Conservation (phyloP, 1,284 basidiomycete genomes). For the Sphaerobolus stellatus region DNA sequence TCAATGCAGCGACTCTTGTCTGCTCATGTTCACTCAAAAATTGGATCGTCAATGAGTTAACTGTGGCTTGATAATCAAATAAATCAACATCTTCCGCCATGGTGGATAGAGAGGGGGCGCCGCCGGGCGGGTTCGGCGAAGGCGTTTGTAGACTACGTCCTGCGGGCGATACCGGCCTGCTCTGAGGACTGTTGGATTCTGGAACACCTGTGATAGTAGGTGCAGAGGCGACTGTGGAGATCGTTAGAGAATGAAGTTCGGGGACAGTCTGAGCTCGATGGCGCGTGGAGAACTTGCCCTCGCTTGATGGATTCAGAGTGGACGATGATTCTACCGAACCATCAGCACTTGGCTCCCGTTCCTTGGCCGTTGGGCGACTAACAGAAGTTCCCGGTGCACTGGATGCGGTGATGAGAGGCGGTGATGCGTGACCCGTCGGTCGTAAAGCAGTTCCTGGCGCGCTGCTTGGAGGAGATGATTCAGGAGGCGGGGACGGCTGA, state of each 20-base stretch:
- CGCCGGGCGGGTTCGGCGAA: slow-evolving; percentile 19
- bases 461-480: slow-evolving; percentile 35
- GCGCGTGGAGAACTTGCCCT: background rate
- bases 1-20: slow-evolving; percentile 91
- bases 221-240: slow-evolving; percentile 15
- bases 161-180: slow-evolving; percentile 35
- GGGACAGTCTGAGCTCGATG: slow-evolving; percentile 9
- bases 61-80: slow-evolving; percentile 91
- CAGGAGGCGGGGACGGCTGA: slow-evolving; percentile 70
- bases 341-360: slow-evolving; percentile 2
- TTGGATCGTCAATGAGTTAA: slow-evolving; percentile 89
- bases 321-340: background rate
- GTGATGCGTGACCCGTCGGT: slow-evolving; percentile 32
- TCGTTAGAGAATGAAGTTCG: background rate
- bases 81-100: slow-evolving; percentile 73
- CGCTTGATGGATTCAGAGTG: background rate
- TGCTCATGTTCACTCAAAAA: slow-evolving; percentile 97
- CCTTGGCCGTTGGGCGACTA: slow-evolving; percentile 2
- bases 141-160: slow-evolving; percentile 22
- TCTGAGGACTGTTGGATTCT: slow-evolving; percentile 17
- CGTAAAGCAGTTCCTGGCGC: slow-evolving; percentile 30
- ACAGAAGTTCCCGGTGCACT: background rate
- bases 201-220: slow-evolving; percentile 16
- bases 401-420: background rate
- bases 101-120: too few species aligned